Base-by-base conservation (phyloP, 1,284 basidiomycete genomes). In the Leccinum laetum region DNA sequence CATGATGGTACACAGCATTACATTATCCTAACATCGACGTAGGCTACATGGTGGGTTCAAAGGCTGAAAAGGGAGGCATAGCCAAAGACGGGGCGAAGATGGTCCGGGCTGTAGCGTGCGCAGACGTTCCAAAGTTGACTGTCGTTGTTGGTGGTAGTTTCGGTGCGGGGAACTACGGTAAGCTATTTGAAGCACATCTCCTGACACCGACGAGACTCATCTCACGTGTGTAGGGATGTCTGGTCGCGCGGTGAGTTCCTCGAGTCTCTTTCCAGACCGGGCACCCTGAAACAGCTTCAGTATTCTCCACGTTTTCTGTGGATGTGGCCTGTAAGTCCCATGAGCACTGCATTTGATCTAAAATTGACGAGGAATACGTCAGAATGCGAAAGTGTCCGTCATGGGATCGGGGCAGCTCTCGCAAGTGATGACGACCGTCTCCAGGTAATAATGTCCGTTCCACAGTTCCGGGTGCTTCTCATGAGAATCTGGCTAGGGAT, bases 81-180 rank as follows among this genome's bases (percentile, higher is more conserved):
- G 96, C 96, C 14, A 98, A 98, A 79, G 95, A 98, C 75, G 96
- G 96, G 35, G 96, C 96, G 16, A 98, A 98, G 84, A 97, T 98
- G 94, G 96, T 98, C 65, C 88, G 96, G 63, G 96, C 96, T 1
- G 96, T 98, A 10, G 96, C 96, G 1, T 95, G 94, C 75, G 93
- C 95, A 57, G 90, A 96, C 70, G 95, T 98, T 13, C 95, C 96
- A 29, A 98, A 98, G 79, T 84, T 97, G 67, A 98, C 96, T 0
- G 92, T 98, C 52, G 84, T 98, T 61, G 91, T 98, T n/a, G 96
- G 96, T 46, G 96, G 96, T 61, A 95, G 92, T 74, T 98, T 95
- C 75, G 95, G 95, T 59, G 96, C 96, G 14, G 96, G 96, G 10
- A 98, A 97, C 79, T 98, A 98, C 72, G 95, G 94, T 89, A 14